Base-by-base conservation (phyloP, 495 filamentous ascomycete genomes). In the Penicillium daleae region DNA sequence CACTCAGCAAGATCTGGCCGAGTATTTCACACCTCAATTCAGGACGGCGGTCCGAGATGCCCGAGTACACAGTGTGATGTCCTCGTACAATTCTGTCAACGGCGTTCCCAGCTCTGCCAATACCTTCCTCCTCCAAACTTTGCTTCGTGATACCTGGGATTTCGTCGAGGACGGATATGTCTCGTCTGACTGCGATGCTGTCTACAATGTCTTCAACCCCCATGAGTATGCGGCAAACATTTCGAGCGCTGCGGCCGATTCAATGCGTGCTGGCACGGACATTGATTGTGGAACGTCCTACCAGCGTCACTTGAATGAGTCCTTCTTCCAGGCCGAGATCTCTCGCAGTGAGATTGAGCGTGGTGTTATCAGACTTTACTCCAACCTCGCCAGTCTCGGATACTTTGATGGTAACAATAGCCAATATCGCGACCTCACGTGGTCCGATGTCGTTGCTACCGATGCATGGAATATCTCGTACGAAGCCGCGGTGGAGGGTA, bases 71-170 rank as follows among this genome's bases (percentile, higher is more conserved):
- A 83, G 81, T 42, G 73, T 86, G 22, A 87, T 88, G 86, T 86
- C 85, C 52, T 83, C 82, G 5, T 88, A 88, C 65, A 87, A 87
- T 65, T 75, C 85, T 0, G 82, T 88, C 22, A 87, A 87, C 53
- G 86, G 86, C 1, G 79, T 86, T 1, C 86, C 86, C 2, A 78
- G 80, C 35, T 86, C 84, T 44, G 78, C 83, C 4, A 82, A 85
- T 55, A 71, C 78, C 1, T 88, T 83, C 69, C 73, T 87, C 21
- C 77, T 88, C 0, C 78, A 87, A 60, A 85, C 82, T 0, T 73
- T 89, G 12, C 76, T 89, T 0, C 81, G 86, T 6, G 83, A 85
- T 57, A 80, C 62, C n/a, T 79, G 75, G 66, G 64, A 62, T 19
- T 79, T 79, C 56, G 66, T 73, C 33, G 78, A 83, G 26, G 77